Percentiles rank a stretch among this genome's conserved stretches.
Conservation (phyloP, 768 basidiomycete species). For the Tricholoma saponaceum region DNA sequence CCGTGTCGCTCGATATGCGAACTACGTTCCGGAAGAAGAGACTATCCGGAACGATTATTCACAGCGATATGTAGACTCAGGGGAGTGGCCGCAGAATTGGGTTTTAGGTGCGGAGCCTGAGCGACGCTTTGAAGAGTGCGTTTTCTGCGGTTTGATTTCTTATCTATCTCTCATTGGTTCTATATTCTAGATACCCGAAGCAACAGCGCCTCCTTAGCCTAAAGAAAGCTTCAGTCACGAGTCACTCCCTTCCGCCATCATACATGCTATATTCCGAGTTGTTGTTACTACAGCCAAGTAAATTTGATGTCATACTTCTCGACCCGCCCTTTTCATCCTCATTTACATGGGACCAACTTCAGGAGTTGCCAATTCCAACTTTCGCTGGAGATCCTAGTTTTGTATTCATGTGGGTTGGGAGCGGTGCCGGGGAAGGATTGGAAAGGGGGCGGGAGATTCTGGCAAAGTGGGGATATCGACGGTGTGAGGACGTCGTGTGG, state of each 20-base stretch:
- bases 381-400: slow-evolving; percentile 92
- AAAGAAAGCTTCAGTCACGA: slow-evolving; percentile 75
- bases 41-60: slow-evolving; percentile 96
- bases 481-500: slow-evolving; percentile 99
- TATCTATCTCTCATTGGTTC: slow-evolving; percentile 3
- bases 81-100: slow-evolving; percentile 93
- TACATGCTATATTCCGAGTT: slow-evolving; percentile 65
- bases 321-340: slow-evolving; percentile 88
- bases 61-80: slow-evolving; percentile 83
- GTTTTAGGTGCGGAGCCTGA: slow-evolving; percentile 88
- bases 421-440: slow-evolving; percentile 83
- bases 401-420: slow-evolving; percentile 94
- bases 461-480: slow-evolving; percentile 89
- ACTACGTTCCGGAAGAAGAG: slow-evolving; percentile 92
- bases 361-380: slow-evolving; percentile 74
- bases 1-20: slow-evolving; percentile 62
- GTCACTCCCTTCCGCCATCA: slow-evolving; percentile 65
- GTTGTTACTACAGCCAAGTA: slow-evolving; percentile 51
- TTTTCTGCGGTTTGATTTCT: slow-evolving; percentile 9
- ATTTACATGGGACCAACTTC: slow-evolving; percentile 82
- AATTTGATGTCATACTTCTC: slow-evolving; percentile 90
- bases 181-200: slow-evolving; percentile 77
- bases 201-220: slow-evolving; percentile 79
- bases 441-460: slow-evolving; percentile 90
- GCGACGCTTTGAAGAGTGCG: slow-evolving; percentile 90